Percentiles rank a stretch among this genome's conserved stretches.
These are phyloP conservation scores for Phytophthora pluvialis DNA, from an alignment of 352 stramenopile genomes.

Conservation along the genomic window DNA sequence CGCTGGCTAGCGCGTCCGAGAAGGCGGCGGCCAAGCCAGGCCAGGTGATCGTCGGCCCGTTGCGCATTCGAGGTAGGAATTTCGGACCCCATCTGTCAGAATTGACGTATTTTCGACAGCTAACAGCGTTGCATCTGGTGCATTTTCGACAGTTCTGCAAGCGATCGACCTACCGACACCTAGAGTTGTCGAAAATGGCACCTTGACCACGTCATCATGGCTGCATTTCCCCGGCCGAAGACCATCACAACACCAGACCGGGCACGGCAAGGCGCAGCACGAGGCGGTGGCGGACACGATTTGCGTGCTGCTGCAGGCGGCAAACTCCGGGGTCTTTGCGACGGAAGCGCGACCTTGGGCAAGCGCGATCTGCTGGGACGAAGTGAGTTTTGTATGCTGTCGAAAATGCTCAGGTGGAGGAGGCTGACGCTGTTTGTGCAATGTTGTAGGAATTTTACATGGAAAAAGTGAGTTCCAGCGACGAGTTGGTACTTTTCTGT, in stretches of 20 bases:
- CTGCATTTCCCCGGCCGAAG: constrained; percentile 47
- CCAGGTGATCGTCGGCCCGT: constrained; percentile 49
- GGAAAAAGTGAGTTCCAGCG: constrained; percentile 63
- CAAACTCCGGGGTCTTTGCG: constrained; percentile 38
- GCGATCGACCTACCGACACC: constrained; percentile 58
- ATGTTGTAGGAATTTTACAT: constrained; percentile 71
- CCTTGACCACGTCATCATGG: constrained; percentile 47
- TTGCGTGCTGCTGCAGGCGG: constrained; percentile 53
- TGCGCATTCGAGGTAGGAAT: constrained; percentile 64
- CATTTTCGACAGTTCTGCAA: constrained; percentile 45
- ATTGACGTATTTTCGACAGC: constrained; percentile 11
- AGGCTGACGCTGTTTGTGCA: background rate
- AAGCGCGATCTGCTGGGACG: constrained; percentile 57
- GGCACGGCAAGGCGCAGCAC: constrained; percentile 33
- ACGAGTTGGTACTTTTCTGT: constrained; percentile 75
- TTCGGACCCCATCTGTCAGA: background rate
- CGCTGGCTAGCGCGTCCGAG: constrained; percentile 57
- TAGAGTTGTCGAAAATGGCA: constrained; percentile 25
- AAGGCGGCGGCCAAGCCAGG: constrained; percentile 53
- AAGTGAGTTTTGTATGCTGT: constrained; percentile 37
- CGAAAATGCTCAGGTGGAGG: background rate
- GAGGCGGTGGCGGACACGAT: constrained; percentile 43
- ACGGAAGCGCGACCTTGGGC: constrained; percentile 53
- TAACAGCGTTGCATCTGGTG: constrained; percentile 2
- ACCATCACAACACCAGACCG: constrained; percentile 18